Base-by-base conservation (phyloP, 1,284 basidiomycete species). In the Irpex sp. region DNA sequence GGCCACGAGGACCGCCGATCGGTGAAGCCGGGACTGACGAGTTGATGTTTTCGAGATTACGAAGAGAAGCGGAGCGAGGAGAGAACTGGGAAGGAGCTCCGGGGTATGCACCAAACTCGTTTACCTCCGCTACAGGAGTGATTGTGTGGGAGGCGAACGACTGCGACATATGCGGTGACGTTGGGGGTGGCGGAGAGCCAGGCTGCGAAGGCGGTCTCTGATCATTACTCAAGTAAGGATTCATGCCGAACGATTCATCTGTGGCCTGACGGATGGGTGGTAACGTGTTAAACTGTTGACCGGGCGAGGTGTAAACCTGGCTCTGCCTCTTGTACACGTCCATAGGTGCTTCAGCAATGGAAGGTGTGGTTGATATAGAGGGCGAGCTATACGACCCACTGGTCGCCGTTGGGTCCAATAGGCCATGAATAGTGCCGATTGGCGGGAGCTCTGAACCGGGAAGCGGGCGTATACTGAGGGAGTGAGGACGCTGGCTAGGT, bases 401-500 rank as follows among this genome's bases (percentile, higher is more conserved):
- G 34, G 54, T 7, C 13, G 54, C 54, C 34, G 19, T 34, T 36
- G 54, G 21, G 21, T 52, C 21, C 8, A 26, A 8, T 17, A 52
- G 8, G 49, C 17, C 21, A 56, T 34, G 21, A 17, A 15, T 13
- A 36, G 9, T 37, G 13, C 52, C 26, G 4, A 58, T 34, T 44
- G 57, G 61, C 2, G 65, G 65, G 6, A 62, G 49, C 34, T 66
- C 65, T 31, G 48, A 26, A 8, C 65, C 65, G 6, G 70, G 67
- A 6, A 68, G 51, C 2, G 66, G 64, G 3, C 68, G 66, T 5
- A 70, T 64, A 34, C 68, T 64, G 19, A 68, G 51, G 11, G 64
- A 64, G 15, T 66, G 58, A 51, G 57, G 36, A 5, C 64, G 67
- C n/a, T 70, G 72, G 5, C 75, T 69, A 19, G 79, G 79, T 3